phyloP scores from a whole-genome alignment of 129 eudicot genomes.

The Chrysanthemum makinoi region DNA sequence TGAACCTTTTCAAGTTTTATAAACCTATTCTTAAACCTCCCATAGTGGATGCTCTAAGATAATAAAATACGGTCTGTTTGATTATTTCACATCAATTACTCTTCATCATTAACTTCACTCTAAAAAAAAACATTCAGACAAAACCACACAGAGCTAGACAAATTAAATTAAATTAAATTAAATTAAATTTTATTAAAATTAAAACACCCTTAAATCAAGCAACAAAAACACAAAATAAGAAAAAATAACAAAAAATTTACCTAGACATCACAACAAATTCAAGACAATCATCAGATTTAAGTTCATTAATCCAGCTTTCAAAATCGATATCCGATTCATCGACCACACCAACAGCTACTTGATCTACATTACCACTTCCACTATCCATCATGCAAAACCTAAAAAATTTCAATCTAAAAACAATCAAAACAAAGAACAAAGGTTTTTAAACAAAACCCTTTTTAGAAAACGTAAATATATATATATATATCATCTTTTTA shows the following conservation, averaged over 20 bases:
- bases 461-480: too few relatives aligned
- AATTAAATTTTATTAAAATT: not conserved
- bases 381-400: conserved; percentile 20
- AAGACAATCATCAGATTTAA: not conserved
- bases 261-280: not conserved
- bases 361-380: not conserved
- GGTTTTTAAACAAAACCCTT: too few relatives aligned
- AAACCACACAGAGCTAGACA: not conserved
- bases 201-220: conserved; percentile 20
- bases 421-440: too few relatives aligned
- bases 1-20: too few relatives aligned
- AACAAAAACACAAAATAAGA: not conserved
- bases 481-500: too few relatives aligned
- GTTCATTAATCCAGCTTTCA: not conserved
- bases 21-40: too few relatives aligned
- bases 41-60: too few relatives aligned
- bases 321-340: not conserved
- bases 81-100: not conserved
- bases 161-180: not conserved
- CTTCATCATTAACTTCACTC: not conserved
- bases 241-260: conserved; percentile 22
- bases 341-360: not conserved
- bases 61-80: not conserved
- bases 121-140: not conserved
- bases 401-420: too few relatives aligned